Base-by-base conservation (phyloP, 2,329 filamentous ascomycete genomes). In the Colletotrichum chlorophyti region DNA sequence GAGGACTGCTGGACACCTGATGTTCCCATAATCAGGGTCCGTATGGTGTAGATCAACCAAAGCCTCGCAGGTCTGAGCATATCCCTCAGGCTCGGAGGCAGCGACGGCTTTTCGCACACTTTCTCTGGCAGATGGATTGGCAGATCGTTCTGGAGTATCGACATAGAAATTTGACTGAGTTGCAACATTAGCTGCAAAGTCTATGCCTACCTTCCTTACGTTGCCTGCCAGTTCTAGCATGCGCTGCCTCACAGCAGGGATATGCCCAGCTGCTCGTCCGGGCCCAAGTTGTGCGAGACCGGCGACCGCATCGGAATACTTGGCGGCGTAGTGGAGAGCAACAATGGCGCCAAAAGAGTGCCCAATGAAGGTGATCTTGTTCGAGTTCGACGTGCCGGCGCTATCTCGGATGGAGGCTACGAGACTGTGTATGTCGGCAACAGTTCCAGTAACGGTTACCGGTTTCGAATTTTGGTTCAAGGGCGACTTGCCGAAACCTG, bases 321-420 rank as follows among this genome's bases (percentile, higher is more conserved):
- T 35, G n/a, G 69, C 65, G n/a, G 70, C 69, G 57, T 71, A 72
- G 27, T 74, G 71, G 47, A 75, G 65, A n/a, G 67, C 66, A 55
- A 75, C 63, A 27, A 73, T 70, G 47, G 64, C 68, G 14, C 72
- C 72, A 43, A 75, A 66, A 14, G 71, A 74, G 62, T 75, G 72
- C 15, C 72, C 72, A 45, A 75, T 61, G 45, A 73, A 60, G 50
- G 72, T 51, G 27, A 53, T 26, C 46, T 50, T 29, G 15, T 15
- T 11, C 47, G 32, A 5, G n/a, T 24, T 8, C 14, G 46, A 12
- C 12, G 14, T 26, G 24, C 8, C 31, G 32, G 35, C 49, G 58
- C 49, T 43, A 38, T 43, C 35, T 41, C 62, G 47, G 31, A 66
- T 34, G 59, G 51, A 60, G 45, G 51, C 17, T 29, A 68, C 57